Base-by-base conservation (phyloP, 225 moss, liverwort and hornwort species). In the Sphagnum tenellum region DNA sequence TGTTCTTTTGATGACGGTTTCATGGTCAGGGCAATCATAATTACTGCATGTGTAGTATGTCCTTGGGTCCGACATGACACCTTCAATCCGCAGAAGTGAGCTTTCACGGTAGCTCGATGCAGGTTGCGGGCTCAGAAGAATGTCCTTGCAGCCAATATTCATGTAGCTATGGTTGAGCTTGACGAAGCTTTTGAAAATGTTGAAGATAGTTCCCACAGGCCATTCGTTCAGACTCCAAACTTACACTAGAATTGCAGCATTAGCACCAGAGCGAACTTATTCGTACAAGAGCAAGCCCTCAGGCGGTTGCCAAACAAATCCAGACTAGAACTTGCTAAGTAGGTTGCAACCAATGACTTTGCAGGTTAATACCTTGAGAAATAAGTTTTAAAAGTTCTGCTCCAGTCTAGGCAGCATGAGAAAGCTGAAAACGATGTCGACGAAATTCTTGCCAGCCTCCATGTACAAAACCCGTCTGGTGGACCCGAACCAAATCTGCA, bases 381-480 rank as follows among this genome's bases (percentile, higher is more conserved):
- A 76, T 44, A 48, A 76, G 45, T 48, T 71, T 70, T 2, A 80
- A 48, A 11, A 80, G 29, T 29, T 29, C 13, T n/a, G 49, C 46
- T 50, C 76, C 76, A 1, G 62, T 45, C 29, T 0, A 0, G 77
- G 70, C 0, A 77, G 48, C 1, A 59, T 66, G 3, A 73, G 57
- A 55, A 77, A 80, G 62, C 73, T 80, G 7, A 80, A 11, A 13
- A 76, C 68, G 0, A 50, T 62, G 61, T 76, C 73, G 0, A 76
- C 73, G 0, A 76, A 80, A 10, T 80, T 73, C 47, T 80, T 76
- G 2, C 66, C 71, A 2, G 63, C 9, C 10, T 77, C 77, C n/a
- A 58, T 5, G 4, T 58, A 58, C 57, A 58, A 44, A 12, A 58
- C 57, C 3, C 14, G 57, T 5, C 71, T 64, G 47, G 2, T 81